phyloP scores from a whole-genome alignment of 345 rosid genomes.

The Arabidopsis thaliana region TAIR10.1 NC_003074.8:19728501-19729000 shows the following conservation, averaged over 20 bases:
- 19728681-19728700: background rate
- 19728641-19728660: slow-evolving; percentile 18
- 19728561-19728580: slow-evolving; percentile 42
- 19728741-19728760: background rate
- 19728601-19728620: slow-evolving; percentile 14
- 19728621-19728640: background rate
- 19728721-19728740: background rate
- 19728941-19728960: slow-evolving; percentile 10
- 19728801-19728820: background rate
- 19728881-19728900: background rate
- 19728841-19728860: slow-evolving; percentile 1
- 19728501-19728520: background rate
- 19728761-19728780: background rate
- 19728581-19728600: slow-evolving; percentile 28
- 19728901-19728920: slow-evolving; percentile 8
- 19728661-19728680: background rate
- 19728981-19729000: background rate
- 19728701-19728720: background rate
- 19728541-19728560: slow-evolving; percentile 45
- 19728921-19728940: slow-evolving; percentile 29
- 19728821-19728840: no score
- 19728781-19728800: no score
- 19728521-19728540: slow-evolving; percentile 24
- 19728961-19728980: slow-evolving; percentile 24
- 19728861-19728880: background rate